These are phyloP conservation scores for Talaromyces nanjingensis DNA, from an alignment of 495 filamentous ascomycete species.

Conservation along the genomic window DNA sequence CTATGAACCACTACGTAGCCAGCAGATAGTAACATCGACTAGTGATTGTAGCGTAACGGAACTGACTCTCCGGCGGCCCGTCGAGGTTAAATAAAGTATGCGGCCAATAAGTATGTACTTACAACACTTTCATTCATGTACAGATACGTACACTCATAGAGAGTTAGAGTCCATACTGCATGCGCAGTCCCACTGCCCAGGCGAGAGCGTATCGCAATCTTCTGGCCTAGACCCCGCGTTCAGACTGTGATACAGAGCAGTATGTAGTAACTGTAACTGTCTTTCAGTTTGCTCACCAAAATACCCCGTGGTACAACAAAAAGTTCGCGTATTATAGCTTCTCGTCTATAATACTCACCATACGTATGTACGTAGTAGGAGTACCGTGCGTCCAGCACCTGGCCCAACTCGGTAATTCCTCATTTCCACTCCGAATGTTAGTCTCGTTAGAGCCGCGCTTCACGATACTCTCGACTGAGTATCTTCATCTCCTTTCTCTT, in stretches of 20 bases:
- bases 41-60: background rate
- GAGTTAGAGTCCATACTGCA: background rate
- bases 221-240: background rate
- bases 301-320: too few species aligned
- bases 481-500: slow-evolving; percentile 1
- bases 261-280: too few species aligned
- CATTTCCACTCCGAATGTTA: background rate
- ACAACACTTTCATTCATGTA: background rate
- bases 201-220: background rate
- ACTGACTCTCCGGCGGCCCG: slow-evolving; percentile 1
- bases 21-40: background rate
- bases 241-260: background rate
- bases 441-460: background rate
- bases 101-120: background rate
- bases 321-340: background rate
- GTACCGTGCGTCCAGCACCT: slow-evolving; percentile 2
- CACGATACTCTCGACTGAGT: background rate
- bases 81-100: slow-evolving; percentile 1
- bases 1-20: background rate
- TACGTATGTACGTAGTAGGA: background rate
- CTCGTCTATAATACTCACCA: background rate
- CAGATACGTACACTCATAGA: background rate
- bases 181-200: background rate
- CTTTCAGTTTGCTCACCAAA: too few species aligned
- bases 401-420: slow-evolving; percentile 1